Percentiles rank a stretch among this genome's conserved stretches.
These are phyloP conservation scores for Spizellomyces punctatus DNA, from an alignment of 192 early-diverging fungal species.

Conservation along the genomic window DNA sequence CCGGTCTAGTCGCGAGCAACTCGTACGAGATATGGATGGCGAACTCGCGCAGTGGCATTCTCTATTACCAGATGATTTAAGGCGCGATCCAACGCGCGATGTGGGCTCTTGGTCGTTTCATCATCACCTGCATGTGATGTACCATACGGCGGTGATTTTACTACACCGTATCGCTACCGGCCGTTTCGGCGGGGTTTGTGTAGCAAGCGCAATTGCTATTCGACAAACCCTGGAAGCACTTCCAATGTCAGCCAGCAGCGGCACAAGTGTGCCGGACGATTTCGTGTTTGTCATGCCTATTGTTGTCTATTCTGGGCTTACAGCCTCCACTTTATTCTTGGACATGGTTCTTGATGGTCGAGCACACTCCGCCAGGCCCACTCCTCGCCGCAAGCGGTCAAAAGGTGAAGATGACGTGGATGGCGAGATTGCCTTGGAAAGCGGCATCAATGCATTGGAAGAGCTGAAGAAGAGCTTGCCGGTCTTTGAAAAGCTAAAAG, in stretches of 20 bases:
- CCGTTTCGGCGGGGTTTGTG: slow-evolving; percentile 33
- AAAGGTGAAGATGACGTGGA: slow-evolving; percentile 12
- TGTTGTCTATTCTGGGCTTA: slow-evolving; percentile 47
- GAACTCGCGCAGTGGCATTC: slow-evolving; percentile 36
- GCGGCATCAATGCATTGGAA: slow-evolving; percentile 10
- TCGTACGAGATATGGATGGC: slow-evolving; percentile 35
- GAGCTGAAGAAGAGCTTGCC: slow-evolving; percentile 41
- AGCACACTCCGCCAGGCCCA: not conserved
- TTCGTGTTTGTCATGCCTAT: slow-evolving; percentile 53
- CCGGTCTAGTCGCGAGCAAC: slow-evolving; percentile 16
- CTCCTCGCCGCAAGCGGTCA: slow-evolving; percentile 27
- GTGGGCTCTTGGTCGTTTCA: slow-evolving; percentile 45
- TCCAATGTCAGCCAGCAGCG: slow-evolving; percentile 2
- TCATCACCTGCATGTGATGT: slow-evolving; percentile 47
- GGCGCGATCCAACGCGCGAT: slow-evolving; percentile 16
- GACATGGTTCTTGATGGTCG: slow-evolving; percentile 39
- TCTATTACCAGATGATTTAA: slow-evolving; percentile 31
- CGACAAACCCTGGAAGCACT: slow-evolving; percentile 36
- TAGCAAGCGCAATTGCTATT: slow-evolving; percentile 36
- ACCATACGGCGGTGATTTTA: slow-evolving; percentile 46
- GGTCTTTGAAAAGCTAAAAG: slow-evolving; percentile 46
- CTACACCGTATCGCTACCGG: slow-evolving; percentile 42
- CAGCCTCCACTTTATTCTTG: slow-evolving; percentile 45
- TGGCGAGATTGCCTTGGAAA: slow-evolving; percentile 8
- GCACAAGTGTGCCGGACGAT: not conserved